A percentile compares a stretch with the other conserved stretches of the same genome.
These are phyloP conservation scores for Lobosporangium transversale DNA, from an alignment of 192 early-diverging fungal genomes.

Conservation along the genomic window DNA sequence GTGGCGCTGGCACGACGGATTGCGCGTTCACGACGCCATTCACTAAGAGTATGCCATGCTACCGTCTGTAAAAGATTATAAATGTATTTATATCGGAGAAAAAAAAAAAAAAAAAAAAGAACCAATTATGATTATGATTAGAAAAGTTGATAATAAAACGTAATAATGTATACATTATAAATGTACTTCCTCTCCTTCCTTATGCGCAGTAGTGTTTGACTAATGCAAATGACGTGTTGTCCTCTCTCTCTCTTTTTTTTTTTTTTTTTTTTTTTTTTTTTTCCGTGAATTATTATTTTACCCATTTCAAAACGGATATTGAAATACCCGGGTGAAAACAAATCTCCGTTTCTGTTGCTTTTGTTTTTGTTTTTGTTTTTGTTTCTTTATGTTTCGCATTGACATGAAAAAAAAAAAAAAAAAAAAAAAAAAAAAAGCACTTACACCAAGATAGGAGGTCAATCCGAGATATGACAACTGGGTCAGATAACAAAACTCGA, in stretches of 20 bases:
- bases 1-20: not conserved
- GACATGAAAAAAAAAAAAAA: not conserved
- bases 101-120: not conserved
- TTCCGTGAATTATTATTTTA: too few species aligned
- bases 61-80: constrained; percentile 24
- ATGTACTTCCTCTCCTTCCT: too few species aligned
- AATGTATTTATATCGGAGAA: not conserved
- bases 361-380: not conserved
- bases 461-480: constrained; percentile 48
- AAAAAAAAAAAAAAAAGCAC: constrained; percentile 1
- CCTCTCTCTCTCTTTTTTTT: not conserved
- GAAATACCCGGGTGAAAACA: too few species aligned
- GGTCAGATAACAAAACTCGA: constrained; percentile 44
- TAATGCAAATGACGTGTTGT: too few species aligned
- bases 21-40: constrained; percentile 45
- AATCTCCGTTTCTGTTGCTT: not conserved
- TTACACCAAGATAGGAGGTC: constrained; percentile 49
- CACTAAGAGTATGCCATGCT: constrained; percentile 46
- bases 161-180: not conserved
- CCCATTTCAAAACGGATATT: too few species aligned
- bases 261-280: constrained; percentile 2
- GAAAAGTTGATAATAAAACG: not conserved
- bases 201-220: too few species aligned
- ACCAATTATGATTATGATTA: not conserved
- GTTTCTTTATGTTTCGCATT: not conserved